Evolutionary conservation across 768 basidiomycete genomes (phyloP).

Genomic region (Naganishia vaughanmartiniae): DNA sequence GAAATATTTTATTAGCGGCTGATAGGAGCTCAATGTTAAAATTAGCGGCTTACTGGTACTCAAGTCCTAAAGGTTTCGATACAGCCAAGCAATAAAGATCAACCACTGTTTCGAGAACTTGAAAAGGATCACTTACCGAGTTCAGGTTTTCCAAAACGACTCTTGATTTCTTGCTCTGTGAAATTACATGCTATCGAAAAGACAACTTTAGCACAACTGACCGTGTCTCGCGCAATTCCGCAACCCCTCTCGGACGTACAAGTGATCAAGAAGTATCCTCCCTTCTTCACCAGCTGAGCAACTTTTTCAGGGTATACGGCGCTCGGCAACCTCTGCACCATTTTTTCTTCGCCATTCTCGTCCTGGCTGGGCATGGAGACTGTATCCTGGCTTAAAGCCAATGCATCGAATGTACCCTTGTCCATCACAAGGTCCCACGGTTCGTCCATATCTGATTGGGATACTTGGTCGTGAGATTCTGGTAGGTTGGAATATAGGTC

Average conservation of each 20-base stretch:
- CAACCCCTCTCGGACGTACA: slow-evolving; percentile 32
- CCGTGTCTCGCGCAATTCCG: neutral
- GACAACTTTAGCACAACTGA: neutral
- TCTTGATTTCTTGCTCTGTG: slow-evolving; percentile 53
- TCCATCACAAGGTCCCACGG: slow-evolving; percentile 53
- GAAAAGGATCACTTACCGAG: slow-evolving; percentile 39
- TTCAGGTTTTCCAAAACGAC: slow-evolving; percentile 42
- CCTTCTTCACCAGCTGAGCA: slow-evolving; percentile 45
- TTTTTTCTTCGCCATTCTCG: slow-evolving; percentile 27
- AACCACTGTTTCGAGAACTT: neutral
- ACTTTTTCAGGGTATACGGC: slow-evolving; percentile 52
- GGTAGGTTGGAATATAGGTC: slow-evolving; percentile 14
- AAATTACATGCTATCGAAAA: slow-evolving; percentile 51
- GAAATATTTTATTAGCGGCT: neutral
- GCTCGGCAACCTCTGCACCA: slow-evolving; percentile 38
- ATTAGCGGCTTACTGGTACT: slow-evolving; percentile 38
- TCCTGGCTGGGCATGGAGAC: slow-evolving; percentile 25
- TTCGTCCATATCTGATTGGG: slow-evolving; percentile 30
- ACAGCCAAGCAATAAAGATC: neutral
- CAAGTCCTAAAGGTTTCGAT: slow-evolving; percentile 32
- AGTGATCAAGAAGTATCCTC: slow-evolving; percentile 54
- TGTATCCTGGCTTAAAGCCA: slow-evolving; percentile 48
- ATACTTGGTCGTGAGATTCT: neutral
- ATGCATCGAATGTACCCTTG: slow-evolving; percentile 56
- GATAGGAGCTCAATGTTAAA: neutral